phyloP scores from a whole-genome alignment of 2,329 filamentous ascomycete genomes.

The Ceratocystiopsis sp. region DNA sequence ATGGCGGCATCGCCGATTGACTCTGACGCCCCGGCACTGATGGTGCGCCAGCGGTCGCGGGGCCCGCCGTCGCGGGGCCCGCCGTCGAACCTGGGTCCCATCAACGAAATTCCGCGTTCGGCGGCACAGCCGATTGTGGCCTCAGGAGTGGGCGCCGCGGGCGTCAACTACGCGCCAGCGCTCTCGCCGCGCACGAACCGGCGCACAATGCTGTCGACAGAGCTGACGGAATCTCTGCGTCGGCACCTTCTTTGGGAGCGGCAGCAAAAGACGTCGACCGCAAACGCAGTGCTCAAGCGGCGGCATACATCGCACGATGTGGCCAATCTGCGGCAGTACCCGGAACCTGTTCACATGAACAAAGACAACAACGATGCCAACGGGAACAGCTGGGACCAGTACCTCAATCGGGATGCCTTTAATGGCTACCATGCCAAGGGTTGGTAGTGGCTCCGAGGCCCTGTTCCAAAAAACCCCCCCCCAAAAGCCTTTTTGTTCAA shows the following conservation, averaged over 20 bases:
- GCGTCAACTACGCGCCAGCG: slow-evolving; percentile 48
- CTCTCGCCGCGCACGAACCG: slow-evolving; percentile 84
- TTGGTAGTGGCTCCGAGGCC: slow-evolving; percentile 38
- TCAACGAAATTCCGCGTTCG: slow-evolving; percentile 49
- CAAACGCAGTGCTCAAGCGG: slow-evolving; percentile 75
- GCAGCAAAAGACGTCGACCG: slow-evolving; percentile 81
- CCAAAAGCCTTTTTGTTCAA: not conserved
- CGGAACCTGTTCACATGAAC: slow-evolving; percentile 45
- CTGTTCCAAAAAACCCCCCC: too few species aligned
- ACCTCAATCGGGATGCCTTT: slow-evolving; percentile 62
- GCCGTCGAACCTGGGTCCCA: slow-evolving; percentile 31
- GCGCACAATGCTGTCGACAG: slow-evolving; percentile 87
- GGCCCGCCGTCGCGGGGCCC: slow-evolving; percentile 25
- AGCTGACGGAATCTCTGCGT: slow-evolving; percentile 82
- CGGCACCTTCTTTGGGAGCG: slow-evolving; percentile 90
- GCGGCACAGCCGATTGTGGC: slow-evolving; percentile 61
- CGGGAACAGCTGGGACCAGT: slow-evolving; percentile 67
- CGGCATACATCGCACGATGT: slow-evolving; percentile 84
- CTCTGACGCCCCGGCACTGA: slow-evolving; percentile 43
- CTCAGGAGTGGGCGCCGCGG: slow-evolving; percentile 49
- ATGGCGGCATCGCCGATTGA: slow-evolving; percentile 36
- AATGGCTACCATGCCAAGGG: slow-evolving; percentile 73
- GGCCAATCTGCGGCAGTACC: slow-evolving; percentile 70
- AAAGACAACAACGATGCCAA: slow-evolving; percentile 44
- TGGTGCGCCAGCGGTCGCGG: slow-evolving; percentile 36